Evolutionary conservation across 2,329 filamentous ascomycete genomes (phyloP).

Genomic region (Aspergillus quadrilineatus): DNA sequence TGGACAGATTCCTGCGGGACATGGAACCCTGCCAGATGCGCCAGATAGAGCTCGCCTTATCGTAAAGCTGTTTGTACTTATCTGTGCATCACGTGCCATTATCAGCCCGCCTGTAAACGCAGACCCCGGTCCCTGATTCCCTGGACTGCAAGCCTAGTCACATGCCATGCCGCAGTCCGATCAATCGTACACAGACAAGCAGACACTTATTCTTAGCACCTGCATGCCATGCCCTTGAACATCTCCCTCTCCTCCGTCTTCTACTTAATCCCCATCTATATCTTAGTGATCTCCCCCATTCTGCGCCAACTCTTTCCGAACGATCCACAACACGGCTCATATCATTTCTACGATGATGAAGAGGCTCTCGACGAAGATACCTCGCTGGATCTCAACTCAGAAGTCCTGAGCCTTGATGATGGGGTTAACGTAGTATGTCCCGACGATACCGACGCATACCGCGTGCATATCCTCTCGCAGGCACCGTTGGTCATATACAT

Average conservation of each 20-base stretch:
- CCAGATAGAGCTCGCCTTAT: no score
- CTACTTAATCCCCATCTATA: conserved; percentile 39
- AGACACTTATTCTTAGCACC: no score
- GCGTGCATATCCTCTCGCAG: conserved; percentile 52
- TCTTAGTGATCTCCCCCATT: conserved; percentile 37
- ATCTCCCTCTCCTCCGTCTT: conserved; percentile 26
- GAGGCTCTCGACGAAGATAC: neutral
- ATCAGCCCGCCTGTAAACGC: no score
- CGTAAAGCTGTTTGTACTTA: no score
- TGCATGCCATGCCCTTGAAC: neutral
- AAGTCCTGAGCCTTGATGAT: conserved; percentile 38
- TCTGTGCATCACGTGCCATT: no score
- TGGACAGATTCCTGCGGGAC: no score
- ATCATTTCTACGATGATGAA: conserved; percentile 15
- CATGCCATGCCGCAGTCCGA: no score
- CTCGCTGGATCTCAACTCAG: conserved; percentile 20
- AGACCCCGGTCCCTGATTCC: no score
- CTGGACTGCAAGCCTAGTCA: no score
- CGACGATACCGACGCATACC: conserved; percentile 24
- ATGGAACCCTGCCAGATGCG: no score
- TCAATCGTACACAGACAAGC: no score
- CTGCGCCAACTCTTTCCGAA: conserved; percentile 28
- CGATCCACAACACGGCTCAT: conserved; percentile 9
- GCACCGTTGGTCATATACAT: conserved; percentile 60
- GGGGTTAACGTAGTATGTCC: conserved; percentile 28